These are phyloP conservation scores for Sisymbrium altissimum DNA, from an alignment of 345 rosid species.

Conservation along the genomic window DNA sequence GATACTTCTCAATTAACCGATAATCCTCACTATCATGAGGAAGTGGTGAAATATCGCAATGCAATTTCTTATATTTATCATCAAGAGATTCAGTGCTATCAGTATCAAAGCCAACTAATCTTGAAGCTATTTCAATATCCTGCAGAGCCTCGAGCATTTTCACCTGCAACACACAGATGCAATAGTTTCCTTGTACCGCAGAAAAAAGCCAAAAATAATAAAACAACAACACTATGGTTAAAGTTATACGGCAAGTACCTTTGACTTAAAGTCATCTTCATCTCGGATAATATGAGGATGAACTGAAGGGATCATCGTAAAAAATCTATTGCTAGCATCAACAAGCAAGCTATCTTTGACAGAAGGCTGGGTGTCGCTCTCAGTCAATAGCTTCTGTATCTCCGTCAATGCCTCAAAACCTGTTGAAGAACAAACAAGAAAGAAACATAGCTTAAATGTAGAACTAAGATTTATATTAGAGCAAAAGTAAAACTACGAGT, in stretches of 20 bases:
- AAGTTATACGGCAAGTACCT: constrained; percentile 45
- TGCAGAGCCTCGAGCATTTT: constrained; percentile 98
- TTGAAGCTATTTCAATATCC: constrained; percentile 95
- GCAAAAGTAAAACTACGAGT: not conserved
- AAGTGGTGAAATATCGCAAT: constrained; percentile 66
- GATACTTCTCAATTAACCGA: constrained; percentile 71
- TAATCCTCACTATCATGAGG: constrained; percentile 82
- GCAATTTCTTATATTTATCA: constrained; percentile 74
- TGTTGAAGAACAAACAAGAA: constrained; percentile 28
- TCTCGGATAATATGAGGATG: constrained; percentile 86
- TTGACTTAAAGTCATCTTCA: constrained; percentile 82
- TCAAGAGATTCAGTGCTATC: constrained; percentile 75
- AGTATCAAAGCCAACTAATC: constrained; percentile 89
- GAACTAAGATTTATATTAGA: not conserved
- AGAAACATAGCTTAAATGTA: not conserved
- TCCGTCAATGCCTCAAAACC: constrained; percentile 94
- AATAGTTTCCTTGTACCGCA: not conserved
- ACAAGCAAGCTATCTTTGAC: constrained; percentile 70
- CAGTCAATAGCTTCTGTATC: constrained; percentile 70
- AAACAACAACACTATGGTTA: not conserved
- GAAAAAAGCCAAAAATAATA: not conserved
- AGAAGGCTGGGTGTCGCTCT: constrained; percentile 41
- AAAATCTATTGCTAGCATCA: constrained; percentile 95
- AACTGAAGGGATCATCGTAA: constrained; percentile 85
- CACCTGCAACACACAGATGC: constrained; percentile 47